Evolutionary conservation across 202 grass and related monocot genomes (phyloP).

Genomic region (Brachypodium distachyon): DNA sequence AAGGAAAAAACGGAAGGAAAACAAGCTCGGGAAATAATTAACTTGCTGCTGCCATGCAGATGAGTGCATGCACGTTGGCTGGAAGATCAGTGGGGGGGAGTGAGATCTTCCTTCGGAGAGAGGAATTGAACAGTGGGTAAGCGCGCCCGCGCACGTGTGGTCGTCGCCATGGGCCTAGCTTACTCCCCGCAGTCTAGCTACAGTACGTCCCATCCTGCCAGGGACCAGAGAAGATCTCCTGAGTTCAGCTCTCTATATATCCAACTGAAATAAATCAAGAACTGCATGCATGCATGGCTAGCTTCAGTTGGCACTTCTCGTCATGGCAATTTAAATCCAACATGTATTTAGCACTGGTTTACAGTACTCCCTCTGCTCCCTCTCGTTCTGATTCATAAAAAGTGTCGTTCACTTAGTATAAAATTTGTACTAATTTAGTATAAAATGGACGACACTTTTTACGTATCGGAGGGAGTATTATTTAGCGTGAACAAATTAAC

Average conservation of each 20-base stretch:
- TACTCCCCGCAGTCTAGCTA: neutral
- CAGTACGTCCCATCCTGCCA: constrained; percentile 30
- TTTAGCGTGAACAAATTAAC: too few relatives aligned
- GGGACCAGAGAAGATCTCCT: constrained; percentile 34
- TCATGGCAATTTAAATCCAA: too few relatives aligned
- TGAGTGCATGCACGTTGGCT: neutral
- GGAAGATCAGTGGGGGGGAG: constrained; percentile 19
- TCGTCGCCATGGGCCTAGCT: constrained; percentile 32
- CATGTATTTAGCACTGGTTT: too few relatives aligned
- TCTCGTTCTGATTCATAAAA: too few relatives aligned
- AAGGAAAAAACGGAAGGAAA: too few relatives aligned
- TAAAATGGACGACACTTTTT: too few relatives aligned
- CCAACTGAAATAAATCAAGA: neutral
- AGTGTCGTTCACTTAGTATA: too few relatives aligned
- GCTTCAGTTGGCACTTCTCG: too few relatives aligned
- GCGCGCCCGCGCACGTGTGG: constrained; percentile 32
- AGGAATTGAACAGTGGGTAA: constrained; percentile 5
- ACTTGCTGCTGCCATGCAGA: neutral
- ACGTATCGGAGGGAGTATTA: too few relatives aligned
- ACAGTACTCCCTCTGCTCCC: too few relatives aligned
- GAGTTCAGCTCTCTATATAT: neutral
- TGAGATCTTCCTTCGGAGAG: constrained; percentile 21
- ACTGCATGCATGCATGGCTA: neutral
- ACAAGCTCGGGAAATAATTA: neutral
- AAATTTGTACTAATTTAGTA: too few relatives aligned